Base-by-base conservation (phyloP, 2,329 filamentous ascomycete genomes). In the Tolypocladium nubicola region DNA sequence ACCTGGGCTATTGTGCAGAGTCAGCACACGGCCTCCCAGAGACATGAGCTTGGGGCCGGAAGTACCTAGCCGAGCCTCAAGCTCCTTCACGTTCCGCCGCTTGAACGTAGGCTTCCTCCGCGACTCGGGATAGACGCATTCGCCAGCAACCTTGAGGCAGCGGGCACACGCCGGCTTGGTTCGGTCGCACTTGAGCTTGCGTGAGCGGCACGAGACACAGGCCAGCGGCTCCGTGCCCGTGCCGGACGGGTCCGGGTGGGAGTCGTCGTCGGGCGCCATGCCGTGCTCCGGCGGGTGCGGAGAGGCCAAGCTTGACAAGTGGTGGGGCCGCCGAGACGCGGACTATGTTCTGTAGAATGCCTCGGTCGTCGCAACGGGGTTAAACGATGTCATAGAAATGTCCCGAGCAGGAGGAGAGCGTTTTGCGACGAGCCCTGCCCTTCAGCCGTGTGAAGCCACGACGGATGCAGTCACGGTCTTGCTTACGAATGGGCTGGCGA, bases 121-220 rank as follows among this genome's bases (percentile, higher is more conserved):
- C 57, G 91, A 88, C 73, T 95, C 90, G 60, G 95, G 92, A 71
- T 96, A 97, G 57, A 88, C 81, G 72, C 93, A 97, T 56, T 89
- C 86, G 68, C 87, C 85, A 55, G 84, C 81, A 52, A 92, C 74
- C 62, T 88, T 83, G 56, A 82, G 77, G 71, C 93, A 97, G 23
- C 91, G 92, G 47, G 84, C 83, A 67, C 93, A 97, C 33, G 84
- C 82, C 19, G 91, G 91, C 66, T 85, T 88, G 52, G 76, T 78
- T 37, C 91, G 88, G 72, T 97, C 91, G 74, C 92, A 97, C 71
- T 88, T 88, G 64, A 96, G 76, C 73, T 97, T 97, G 64, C 91
- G 81, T 66, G 86, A 86, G 62, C 92, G 82, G 71, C 91, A 96
- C 56, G 89, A 80, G 35, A 94, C 85, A 69, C 91, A 96, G 21